Conservation (phyloP, 1,284 basidiomycete genomes). For the Leccinum angustisporum region DNA sequence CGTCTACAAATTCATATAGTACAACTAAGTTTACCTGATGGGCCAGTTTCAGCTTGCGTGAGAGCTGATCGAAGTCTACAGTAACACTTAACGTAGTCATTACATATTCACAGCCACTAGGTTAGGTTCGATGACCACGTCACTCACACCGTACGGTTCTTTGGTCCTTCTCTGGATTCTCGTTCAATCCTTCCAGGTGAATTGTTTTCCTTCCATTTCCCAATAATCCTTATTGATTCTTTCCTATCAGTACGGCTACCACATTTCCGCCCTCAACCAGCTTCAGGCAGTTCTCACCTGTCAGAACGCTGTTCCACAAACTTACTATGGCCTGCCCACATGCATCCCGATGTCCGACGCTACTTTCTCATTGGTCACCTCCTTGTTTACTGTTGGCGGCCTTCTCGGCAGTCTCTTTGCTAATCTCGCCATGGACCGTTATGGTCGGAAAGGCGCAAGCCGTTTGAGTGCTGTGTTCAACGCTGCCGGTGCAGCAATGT, state of each 20-base stretch:
- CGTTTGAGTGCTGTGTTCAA: constrained; percentile 60
- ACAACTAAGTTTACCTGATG: too few species aligned
- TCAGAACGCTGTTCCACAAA: constrained; percentile 22
- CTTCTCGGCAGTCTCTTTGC: constrained; percentile 74
- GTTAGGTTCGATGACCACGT: not conserved
- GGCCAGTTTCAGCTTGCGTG: too few species aligned
- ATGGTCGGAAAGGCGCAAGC: constrained; percentile 67
- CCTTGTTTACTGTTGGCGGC: constrained; percentile 88
- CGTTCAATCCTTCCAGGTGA: constrained; percentile 62
- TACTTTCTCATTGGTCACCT: constrained; percentile 78
- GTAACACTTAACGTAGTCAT: too few species aligned
- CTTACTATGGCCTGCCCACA: constrained; percentile 44
- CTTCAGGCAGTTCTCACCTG: constrained; percentile 81
- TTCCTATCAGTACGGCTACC: constrained; percentile 64
- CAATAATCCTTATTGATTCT: not conserved
- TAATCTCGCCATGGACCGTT: constrained; percentile 67
- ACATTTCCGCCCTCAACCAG: constrained; percentile 87
- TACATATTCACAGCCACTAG: constrained; percentile 13
- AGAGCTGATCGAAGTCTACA: too few species aligned
- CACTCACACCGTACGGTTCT: constrained; percentile 64
- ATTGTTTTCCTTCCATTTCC: constrained; percentile 5
- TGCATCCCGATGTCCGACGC: constrained; percentile 80
- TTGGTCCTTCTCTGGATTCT: constrained; percentile 63
- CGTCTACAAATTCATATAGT: not conserved
- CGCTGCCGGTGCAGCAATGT: constrained; percentile 59